Evolutionary conservation across 331 rosid species (phyloP).

Genomic region (Cydonia oblonga): DNA sequence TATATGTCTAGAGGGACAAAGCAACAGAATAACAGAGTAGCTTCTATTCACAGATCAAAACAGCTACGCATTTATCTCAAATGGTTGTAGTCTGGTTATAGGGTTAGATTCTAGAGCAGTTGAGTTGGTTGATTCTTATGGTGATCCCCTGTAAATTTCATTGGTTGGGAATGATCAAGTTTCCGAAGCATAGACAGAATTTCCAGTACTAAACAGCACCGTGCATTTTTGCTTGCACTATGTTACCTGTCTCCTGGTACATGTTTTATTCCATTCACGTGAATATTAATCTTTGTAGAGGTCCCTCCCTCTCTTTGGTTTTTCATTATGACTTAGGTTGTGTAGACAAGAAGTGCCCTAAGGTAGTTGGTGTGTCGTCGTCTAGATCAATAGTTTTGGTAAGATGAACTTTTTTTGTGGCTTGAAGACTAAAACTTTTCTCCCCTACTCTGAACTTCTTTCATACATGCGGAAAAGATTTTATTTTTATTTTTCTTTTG

Average conservation of each 20-base stretch:
- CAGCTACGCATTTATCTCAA: neutral
- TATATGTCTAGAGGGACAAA: neutral
- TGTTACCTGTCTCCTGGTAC: neutral
- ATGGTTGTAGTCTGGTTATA: neutral
- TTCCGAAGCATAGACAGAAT: neutral
- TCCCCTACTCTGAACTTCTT: neutral
- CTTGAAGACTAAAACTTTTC: too few species aligned
- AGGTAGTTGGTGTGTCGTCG: neutral
- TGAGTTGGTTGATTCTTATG: neutral
- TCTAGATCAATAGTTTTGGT: neutral
- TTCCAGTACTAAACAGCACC: neutral
- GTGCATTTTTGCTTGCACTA: neutral
- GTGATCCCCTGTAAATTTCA: neutral
- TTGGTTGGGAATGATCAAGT: neutral
- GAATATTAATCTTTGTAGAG: neutral
- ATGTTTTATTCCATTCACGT: neutral
- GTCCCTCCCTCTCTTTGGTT: neutral
- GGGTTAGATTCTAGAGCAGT: neutral
- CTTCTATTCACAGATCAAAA: neutral
- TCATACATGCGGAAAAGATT: neutral
- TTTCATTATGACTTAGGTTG: neutral
- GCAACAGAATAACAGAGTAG: neutral
- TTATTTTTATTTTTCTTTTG: neutral
- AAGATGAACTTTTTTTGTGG: neutral
- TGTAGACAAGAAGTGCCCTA: neutral